Evolutionary conservation across 1,139 yeast genomes (phyloP).

Genomic region (Geotrichum histeridarum): DNA sequence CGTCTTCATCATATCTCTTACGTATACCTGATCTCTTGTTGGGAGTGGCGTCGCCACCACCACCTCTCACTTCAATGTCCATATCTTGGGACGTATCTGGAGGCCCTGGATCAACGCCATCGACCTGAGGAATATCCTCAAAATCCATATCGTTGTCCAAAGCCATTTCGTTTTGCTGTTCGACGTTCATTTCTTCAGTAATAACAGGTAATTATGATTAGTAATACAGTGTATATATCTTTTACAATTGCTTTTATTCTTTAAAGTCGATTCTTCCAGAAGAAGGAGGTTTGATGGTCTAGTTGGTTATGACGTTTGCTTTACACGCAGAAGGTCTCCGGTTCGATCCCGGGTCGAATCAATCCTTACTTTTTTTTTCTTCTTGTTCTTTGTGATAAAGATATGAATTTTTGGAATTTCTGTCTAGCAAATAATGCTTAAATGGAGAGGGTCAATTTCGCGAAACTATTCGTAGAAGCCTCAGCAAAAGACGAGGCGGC

Average conservation of each 20-base stretch:
- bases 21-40: no score
- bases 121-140: no score
- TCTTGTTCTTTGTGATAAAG: background rate
- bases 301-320: slow-evolving; percentile 98
- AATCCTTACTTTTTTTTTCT: slow-evolving; percentile 27
- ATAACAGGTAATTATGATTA: background rate
- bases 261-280: background rate
- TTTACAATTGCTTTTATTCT: no score
- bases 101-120: no score
- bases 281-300: slow-evolving; percentile 68
- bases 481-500: background rate
- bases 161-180: no score
- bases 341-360: slow-evolving; percentile 52
- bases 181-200: no score
- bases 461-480: background rate
- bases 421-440: background rate
- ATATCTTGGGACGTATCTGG: no score
- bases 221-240: background rate
- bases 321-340: slow-evolving; percentile 99
- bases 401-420: background rate
- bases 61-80: no score
- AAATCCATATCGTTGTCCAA: no score
- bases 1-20: no score
- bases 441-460: background rate
- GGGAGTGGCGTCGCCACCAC: no score